phyloP scores from a whole-genome alignment of 2,329 filamentous ascomycete species.

The Daldinia eschscholtzii region DNA sequence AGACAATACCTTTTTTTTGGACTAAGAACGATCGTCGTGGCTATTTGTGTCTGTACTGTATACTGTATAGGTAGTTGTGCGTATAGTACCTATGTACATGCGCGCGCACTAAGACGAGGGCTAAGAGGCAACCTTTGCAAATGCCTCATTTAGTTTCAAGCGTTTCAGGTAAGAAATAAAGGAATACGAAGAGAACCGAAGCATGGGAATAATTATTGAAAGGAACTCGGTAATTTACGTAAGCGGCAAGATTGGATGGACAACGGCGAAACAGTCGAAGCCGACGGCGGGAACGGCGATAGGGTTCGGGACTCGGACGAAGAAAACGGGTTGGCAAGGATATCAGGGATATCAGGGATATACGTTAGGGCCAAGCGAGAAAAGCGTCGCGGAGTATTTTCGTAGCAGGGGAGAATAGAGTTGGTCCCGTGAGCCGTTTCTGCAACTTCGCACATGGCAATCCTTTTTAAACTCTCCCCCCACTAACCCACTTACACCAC shows the following conservation, averaged over 20 bases:
- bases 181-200: not conserved
- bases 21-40: slow-evolving; percentile 11
- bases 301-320: slow-evolving; percentile 28
- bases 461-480: not conserved
- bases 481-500: slow-evolving; percentile 10
- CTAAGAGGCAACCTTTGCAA: not conserved
- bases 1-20: slow-evolving; percentile 13
- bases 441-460: slow-evolving; percentile 13
- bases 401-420: slow-evolving; percentile 33
- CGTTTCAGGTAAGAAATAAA: slow-evolving; percentile 5
- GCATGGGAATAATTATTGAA: not conserved
- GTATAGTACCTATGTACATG: not conserved
- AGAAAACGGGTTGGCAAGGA: slow-evolving; percentile 14
- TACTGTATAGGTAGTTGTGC: not conserved
- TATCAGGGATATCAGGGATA: slow-evolving; percentile 7
- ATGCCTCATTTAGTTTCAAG: not conserved
- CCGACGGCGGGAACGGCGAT: slow-evolving; percentile 32
- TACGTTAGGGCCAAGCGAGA: slow-evolving; percentile 1
- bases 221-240: slow-evolving; percentile 25
- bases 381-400: slow-evolving; percentile 41
- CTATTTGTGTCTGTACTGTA: not conserved
- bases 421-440: slow-evolving; percentile 33
- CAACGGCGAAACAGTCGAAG: slow-evolving; percentile 21
- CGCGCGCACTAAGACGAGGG: not conserved
- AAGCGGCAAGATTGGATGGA: slow-evolving; percentile 15